These are phyloP conservation scores for Crithidia fasciculata DNA, from an alignment of 208 protist genomes.

Conservation along the genomic window DNA sequence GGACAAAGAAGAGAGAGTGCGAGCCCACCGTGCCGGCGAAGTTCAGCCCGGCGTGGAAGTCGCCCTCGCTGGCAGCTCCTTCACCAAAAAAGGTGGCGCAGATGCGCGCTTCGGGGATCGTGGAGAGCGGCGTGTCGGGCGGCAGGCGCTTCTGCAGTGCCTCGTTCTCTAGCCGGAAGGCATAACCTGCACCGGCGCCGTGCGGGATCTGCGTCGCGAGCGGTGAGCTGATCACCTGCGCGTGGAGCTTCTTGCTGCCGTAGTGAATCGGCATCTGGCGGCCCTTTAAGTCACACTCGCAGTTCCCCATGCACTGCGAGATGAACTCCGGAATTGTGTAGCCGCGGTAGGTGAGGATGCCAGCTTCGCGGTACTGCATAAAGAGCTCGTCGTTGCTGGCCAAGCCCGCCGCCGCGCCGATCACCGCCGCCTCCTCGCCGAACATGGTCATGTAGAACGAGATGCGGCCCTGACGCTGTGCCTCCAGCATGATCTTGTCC, in stretches of 20 bases:
- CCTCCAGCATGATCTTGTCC: constrained; percentile 94
- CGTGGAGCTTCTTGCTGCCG: constrained; percentile 91
- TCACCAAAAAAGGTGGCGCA: constrained; percentile 97
- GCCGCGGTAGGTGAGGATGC: constrained; percentile 78
- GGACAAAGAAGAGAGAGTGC: constrained; percentile 95
- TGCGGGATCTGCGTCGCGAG: constrained; percentile 97
- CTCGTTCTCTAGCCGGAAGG: constrained; percentile 89
- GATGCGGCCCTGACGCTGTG: constrained; percentile 95
- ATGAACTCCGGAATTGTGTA: constrained; percentile 94
- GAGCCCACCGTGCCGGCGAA: constrained; percentile 93
- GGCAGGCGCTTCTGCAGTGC: constrained; percentile 34
- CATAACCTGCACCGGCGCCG: constrained; percentile 94
- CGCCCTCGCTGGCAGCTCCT: constrained; percentile 96
- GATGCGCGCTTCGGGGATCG: constrained; percentile 51
- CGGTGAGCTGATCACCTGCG: constrained; percentile 96
- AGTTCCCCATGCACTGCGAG: constrained; percentile 96
- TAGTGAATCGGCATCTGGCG: constrained; percentile 99
- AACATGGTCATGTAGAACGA: constrained; percentile 98
- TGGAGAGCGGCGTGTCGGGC: constrained; percentile 28
- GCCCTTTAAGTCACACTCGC: constrained; percentile 89
- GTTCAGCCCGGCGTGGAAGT: constrained; percentile 98
- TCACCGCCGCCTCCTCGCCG: constrained; percentile 95
- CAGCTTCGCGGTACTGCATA: constrained; percentile 95
- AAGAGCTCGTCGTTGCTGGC: constrained; percentile 92
- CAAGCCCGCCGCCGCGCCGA: constrained; percentile 92